Conservation (phyloP, 208 protist species). For the Acanthamoeba divionensis region DNA sequence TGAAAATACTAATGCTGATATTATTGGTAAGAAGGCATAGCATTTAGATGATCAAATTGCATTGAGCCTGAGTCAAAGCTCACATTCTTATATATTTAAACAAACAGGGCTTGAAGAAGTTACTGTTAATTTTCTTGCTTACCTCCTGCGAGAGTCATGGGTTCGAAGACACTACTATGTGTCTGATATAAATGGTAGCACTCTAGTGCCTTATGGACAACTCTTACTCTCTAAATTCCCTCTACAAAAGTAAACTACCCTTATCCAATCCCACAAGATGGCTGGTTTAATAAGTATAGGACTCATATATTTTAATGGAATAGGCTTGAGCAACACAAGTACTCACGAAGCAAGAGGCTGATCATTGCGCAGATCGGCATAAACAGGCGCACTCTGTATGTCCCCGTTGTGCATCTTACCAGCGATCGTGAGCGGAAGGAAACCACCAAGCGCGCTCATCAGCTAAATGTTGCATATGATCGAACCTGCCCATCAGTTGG, state of each 20-base stretch:
- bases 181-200: constrained; percentile 7
- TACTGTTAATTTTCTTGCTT: constrained; percentile 1
- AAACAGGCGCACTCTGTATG: background rate
- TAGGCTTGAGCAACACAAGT: constrained; percentile 32
- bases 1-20: constrained; percentile 13
- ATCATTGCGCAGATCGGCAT: constrained; percentile 32
- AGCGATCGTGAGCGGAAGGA: constrained; percentile 17
- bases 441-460: constrained; percentile 25
- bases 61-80: too few relatives aligned
- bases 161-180: constrained; percentile 28
- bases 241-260: constrained; percentile 26
- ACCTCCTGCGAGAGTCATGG: constrained; percentile 13
- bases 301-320: background rate
- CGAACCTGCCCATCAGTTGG: background rate
- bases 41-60: too few relatives aligned
- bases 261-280: too few relatives aligned
- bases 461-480: constrained; percentile 36
- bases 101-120: constrained; percentile 45
- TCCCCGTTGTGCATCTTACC: constrained; percentile 45
- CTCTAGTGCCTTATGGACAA: constrained; percentile 32
- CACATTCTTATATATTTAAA: too few relatives aligned
- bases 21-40: constrained; percentile 43
- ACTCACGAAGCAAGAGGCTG: constrained; percentile 8
- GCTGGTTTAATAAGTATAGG: too few relatives aligned
- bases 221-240: constrained; percentile 13